Evolutionary conservation across 371 early-diverging fungal genomes (phyloP), one percentile per base, ranked within the genome.

Genomic region (Mucor mucedo): DNA sequence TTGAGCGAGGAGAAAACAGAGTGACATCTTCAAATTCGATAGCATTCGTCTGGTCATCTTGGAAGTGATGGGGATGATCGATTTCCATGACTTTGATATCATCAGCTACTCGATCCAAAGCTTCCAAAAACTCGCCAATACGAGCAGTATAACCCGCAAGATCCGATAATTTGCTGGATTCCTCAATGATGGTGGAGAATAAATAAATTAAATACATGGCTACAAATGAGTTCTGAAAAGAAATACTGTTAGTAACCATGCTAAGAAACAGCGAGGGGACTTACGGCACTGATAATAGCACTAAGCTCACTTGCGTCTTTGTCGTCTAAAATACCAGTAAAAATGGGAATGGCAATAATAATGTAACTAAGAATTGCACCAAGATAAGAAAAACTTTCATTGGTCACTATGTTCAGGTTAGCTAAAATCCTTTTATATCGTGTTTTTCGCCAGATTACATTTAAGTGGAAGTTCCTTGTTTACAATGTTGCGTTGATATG

Each of bases 81-180:
- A 80, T 76, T 7, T 79, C 72, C 47, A 78, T 71, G 48, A 72
- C 76, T 49, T 83, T 77, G 40, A 80, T 61, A 39, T 81, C 80
- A 3, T 72, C 72, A 5, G 76, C 71, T n/a, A 83, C 60, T 10
- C 65, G 70, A 35, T 89, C 87, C 14, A 91, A 64, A 0, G 80
- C 84, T 63, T 95, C 95, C 65, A 92, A 75, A 10, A 96, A 72
- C 64, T 91, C 91, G n/a, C 83, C 87, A 5, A 96, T 79, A 79
- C 97, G 95, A n/a, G 91, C 84, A 2, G 90, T 84, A 69, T 91
- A 93, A 5, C 97, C 95, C 29, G 93, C 91, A 30, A 95, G 64
- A 49, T 92, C 90, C 0, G 94, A 86, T 48, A 93, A 66, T 60
- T 80, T 80, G 32, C 73, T 75, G 2, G 87, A 79, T 68, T 88